These are phyloP conservation scores for Russula ochroleuca DNA, from an alignment of 768 basidiomycete genomes.

Conservation along the genomic window DNA sequence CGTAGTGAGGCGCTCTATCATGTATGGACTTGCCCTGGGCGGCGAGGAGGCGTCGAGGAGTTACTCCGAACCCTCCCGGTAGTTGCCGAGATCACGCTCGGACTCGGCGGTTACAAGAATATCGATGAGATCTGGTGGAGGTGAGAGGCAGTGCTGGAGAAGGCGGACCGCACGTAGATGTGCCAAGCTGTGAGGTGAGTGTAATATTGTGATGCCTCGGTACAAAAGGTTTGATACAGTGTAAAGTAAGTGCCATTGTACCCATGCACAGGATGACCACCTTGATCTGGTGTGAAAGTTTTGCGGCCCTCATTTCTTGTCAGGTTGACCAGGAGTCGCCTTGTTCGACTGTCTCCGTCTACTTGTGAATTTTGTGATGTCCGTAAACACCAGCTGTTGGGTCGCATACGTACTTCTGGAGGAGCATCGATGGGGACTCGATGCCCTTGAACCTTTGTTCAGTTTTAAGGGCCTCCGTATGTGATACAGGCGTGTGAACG, in stretches of 20 bases:
- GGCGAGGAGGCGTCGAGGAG: constrained; percentile 76
- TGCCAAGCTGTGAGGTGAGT: constrained; percentile 7
- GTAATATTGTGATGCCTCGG: not conserved
- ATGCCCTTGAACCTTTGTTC: too few species aligned
- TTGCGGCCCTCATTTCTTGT: not conserved
- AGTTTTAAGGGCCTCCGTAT: too few species aligned
- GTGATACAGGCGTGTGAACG: too few species aligned
- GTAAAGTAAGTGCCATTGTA: too few species aligned
- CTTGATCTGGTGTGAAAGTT: not conserved
- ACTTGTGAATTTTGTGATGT: too few species aligned
- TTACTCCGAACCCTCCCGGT: constrained; percentile 64
- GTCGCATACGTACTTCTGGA: too few species aligned
- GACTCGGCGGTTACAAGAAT: constrained; percentile 54
- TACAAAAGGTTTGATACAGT: not conserved
- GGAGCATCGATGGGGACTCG: too few species aligned
- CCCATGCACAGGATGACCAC: too few species aligned
- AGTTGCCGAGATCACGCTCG: constrained; percentile 63
- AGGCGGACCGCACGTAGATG: constrained; percentile 33
- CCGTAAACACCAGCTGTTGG: too few species aligned
- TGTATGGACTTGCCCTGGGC: constrained; percentile 66
- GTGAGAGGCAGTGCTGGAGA: constrained; percentile 47
- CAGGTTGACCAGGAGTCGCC: not conserved
- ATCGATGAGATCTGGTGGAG: constrained; percentile 62
- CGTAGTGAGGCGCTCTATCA: constrained; percentile 66
- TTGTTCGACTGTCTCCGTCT: too few species aligned